Evolutionary conservation across 164 flowering plant species (phyloP), one percentile per base, ranked within the genome.

Genomic region (Stephania cephalantha): DNA sequence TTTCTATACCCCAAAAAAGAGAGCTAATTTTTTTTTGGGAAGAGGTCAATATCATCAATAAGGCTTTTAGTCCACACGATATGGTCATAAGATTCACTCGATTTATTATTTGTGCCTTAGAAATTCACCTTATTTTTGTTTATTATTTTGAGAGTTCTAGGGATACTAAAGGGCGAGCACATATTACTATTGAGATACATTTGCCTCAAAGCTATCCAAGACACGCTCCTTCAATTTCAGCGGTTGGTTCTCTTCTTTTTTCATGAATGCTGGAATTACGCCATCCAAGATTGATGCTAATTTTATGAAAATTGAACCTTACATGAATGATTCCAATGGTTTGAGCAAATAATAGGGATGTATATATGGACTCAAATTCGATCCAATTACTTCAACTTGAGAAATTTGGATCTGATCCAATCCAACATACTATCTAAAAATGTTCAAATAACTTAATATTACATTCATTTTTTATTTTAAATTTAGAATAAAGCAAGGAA

Each of bases 121-220:
- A 18, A 10, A 15, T 11, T 50, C 1, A 61, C 20, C 7, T 0
- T 61, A n/a, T 61, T n/a, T 61, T 61, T 61, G 48, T 15, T 31
- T 30, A 46, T 69, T 72, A 11, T 18, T 69, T 71, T 80, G 68
- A 46, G n/a, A n/a, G 30, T 78, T 68, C 50, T 76, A 91, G 97
- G 74, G 97, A 90, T 83, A 79, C 76, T 64, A 85, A 80, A 74
- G 87, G 87, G 77, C 83, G 85, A 73, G 74, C 73, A 30, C 94
- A 91, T 82, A 46, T 84, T 35, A n/a, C n/a, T n/a, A 12, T 90
- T 71, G 93, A 88, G 78, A 83, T 89, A 68, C 77, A 80, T 20
- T 78, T 90, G 81, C 85, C 86, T 68, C 85, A 74, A 79, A 76
- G 79, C 53, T 89, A 91, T 84, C 97, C 94, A 9, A 84, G 78